phyloP scores from a whole-genome alignment of 768 basidiomycete genomes.

The Leccinum subgranulosum region DNA sequence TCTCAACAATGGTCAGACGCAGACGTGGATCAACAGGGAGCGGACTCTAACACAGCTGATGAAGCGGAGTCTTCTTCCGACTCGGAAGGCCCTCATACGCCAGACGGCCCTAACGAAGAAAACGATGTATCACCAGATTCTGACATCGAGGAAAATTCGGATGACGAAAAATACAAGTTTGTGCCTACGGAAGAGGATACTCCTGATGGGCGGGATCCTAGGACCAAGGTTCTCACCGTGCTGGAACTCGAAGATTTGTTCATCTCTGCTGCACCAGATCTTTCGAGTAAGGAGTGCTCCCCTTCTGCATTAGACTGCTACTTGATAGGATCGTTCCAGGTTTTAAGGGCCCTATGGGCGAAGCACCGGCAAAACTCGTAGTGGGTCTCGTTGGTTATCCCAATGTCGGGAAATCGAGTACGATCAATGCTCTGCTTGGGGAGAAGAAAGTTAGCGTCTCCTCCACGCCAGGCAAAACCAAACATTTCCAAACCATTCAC shows the following conservation, averaged over 20 bases:
- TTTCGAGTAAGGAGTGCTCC: constrained; percentile 50
- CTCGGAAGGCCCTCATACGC: constrained; percentile 26
- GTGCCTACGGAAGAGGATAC: constrained; percentile 55
- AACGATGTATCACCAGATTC: constrained; percentile 24
- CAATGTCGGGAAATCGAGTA: constrained; percentile 97
- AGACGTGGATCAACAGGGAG: neutral
- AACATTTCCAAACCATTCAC: constrained; percentile 98
- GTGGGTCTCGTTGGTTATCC: constrained; percentile 97
- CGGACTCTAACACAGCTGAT: neutral
- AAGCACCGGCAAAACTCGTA: constrained; percentile 59
- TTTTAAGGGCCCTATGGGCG: constrained; percentile 57
- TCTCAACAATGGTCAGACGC: constrained; percentile 2
- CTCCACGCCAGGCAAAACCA: constrained; percentile 96
- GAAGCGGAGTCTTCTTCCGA: constrained; percentile 32
- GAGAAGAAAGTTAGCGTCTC: constrained; percentile 99
- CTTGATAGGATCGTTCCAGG: constrained; percentile 38
- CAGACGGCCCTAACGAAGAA: constrained; percentile 30
- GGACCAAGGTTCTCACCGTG: constrained; percentile 79
- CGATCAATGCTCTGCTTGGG: constrained; percentile 94
- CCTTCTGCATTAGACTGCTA: neutral
- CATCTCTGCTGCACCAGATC: constrained; percentile 62
- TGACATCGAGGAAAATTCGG: constrained; percentile 30
- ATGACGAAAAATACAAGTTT: constrained; percentile 42
- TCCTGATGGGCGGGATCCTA: constrained; percentile 51
- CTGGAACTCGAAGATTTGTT: constrained; percentile 87